Evolutionary conservation across 1,139 yeast genomes (phyloP).

Genomic region (Kodamaea sp.): DNA sequence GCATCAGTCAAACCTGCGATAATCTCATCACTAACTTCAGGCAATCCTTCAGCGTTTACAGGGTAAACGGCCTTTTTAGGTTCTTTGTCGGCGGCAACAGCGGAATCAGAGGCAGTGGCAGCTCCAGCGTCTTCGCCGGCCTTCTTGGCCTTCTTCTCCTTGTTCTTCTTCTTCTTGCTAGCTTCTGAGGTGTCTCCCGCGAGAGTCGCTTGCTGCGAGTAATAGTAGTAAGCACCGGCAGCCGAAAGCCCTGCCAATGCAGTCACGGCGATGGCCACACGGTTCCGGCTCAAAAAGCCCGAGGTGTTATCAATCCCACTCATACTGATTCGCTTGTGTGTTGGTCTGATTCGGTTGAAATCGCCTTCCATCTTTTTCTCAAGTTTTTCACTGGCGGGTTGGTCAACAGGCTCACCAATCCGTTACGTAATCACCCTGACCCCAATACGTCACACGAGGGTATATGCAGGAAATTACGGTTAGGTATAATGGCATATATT

Average conservation of each 20-base stretch:
- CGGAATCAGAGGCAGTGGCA: constrained; percentile 14
- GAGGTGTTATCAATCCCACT: constrained; percentile 12
- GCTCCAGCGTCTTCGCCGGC: constrained; percentile 16
- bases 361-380: constrained; percentile 10
- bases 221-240: constrained; percentile 58
- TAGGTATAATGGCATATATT: too few relatives aligned
- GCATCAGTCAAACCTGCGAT: constrained; percentile 49
- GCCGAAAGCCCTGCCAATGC: constrained; percentile 65
- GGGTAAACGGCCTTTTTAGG: constrained; percentile 40
- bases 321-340: constrained; percentile 6
- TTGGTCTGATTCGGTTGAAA: too few relatives aligned
- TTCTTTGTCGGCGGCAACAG: constrained; percentile 13
- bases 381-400: constrained; percentile 21
- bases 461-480: too few relatives aligned
- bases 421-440: too few relatives aligned
- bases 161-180: constrained; percentile 39
- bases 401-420: too few relatives aligned
- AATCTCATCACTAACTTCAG: constrained; percentile 50
- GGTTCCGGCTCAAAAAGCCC: constrained; percentile 56
- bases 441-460: too few relatives aligned
- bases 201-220: constrained; percentile 7
- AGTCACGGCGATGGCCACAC: constrained; percentile 57
- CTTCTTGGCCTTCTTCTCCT: constrained; percentile 41
- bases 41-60: constrained; percentile 54
- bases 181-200: constrained; percentile 15